Evolutionary conservation across 768 basidiomycete genomes (phyloP).

Genomic region (Cyclocybe cylindracea): DNA sequence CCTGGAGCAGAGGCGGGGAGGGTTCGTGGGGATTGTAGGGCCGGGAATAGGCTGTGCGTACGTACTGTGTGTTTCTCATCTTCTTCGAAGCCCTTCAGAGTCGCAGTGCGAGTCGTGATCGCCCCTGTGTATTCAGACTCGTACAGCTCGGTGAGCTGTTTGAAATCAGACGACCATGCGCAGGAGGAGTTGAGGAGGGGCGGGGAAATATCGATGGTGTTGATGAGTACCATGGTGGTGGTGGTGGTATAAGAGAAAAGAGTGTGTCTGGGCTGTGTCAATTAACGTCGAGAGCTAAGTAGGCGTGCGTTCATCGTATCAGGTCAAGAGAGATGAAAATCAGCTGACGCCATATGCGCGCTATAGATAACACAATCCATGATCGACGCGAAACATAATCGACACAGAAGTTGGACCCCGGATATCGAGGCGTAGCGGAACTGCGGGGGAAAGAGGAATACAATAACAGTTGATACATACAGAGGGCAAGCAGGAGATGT

Average conservation of each 20-base stretch:
- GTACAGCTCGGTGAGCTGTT: conserved; percentile 68
- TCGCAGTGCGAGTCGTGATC: conserved; percentile 80
- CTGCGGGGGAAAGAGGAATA: neutral
- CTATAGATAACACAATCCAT: conserved; percentile 1
- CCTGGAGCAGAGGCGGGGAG: conserved; percentile 36
- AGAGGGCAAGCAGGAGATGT: neutral
- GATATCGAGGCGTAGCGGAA: neutral
- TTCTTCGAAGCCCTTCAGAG: conserved; percentile 70
- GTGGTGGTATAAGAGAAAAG: neutral
- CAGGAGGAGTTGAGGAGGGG: conserved; percentile 79
- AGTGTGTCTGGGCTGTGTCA: neutral
- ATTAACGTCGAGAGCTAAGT: too few relatives aligned
- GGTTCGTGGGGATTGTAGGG: conserved; percentile 5
- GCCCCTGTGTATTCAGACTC: conserved; percentile 71
- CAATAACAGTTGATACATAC: neutral
- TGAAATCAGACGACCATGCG: conserved; percentile 74
- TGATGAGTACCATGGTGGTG: conserved; percentile 55
- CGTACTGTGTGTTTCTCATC: conserved; percentile 61
- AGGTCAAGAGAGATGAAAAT: neutral
- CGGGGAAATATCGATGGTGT: conserved; percentile 56
- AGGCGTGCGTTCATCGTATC: neutral
- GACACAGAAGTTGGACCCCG: neutral
- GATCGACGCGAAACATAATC: too few relatives aligned
- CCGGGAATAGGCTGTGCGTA: conserved; percentile 1
- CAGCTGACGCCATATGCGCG: neutral